These are phyloP conservation scores for Endotrypanum monterogeii DNA, from an alignment of 208 protist species.

Conservation along the genomic window DNA sequence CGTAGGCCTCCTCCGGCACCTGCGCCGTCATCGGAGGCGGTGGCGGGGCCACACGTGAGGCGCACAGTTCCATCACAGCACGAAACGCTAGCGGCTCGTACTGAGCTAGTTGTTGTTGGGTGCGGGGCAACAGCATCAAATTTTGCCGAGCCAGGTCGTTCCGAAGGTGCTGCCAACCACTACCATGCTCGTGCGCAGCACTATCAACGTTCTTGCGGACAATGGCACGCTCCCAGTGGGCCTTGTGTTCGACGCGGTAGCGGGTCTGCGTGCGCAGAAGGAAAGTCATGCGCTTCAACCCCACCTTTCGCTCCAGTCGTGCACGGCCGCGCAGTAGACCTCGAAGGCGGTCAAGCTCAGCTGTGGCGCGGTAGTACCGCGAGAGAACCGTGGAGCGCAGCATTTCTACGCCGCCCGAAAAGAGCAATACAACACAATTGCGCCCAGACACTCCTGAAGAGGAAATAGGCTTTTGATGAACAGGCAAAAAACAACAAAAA, in stretches of 20 bases:
- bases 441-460: not conserved
- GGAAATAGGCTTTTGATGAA: not conserved
- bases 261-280: constrained; percentile 89
- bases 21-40: constrained; percentile 56
- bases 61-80: constrained; percentile 82
- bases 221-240: constrained; percentile 80
- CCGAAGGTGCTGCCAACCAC: constrained; percentile 68
- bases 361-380: constrained; percentile 66
- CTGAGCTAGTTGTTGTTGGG: constrained; percentile 79
- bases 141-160: constrained; percentile 89
- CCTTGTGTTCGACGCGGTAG: constrained; percentile 86
- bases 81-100: constrained; percentile 91
- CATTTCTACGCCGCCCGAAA: constrained; percentile 30
- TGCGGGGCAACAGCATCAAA: constrained; percentile 68
- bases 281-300: constrained; percentile 83
- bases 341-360: constrained; percentile 86
- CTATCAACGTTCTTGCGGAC: constrained; percentile 89
- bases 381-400: constrained; percentile 44
- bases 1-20: constrained; percentile 76
- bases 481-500: not conserved
- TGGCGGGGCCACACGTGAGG: constrained; percentile 78
- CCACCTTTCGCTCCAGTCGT: constrained; percentile 82
- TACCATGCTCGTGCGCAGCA: constrained; percentile 84
- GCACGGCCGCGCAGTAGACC: constrained; percentile 80
- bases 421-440: not conserved